Evolutionary conservation across 805 yeast species (phyloP), one percentile per base, ranked within the genome.

Genomic region (Henningerozyma blattae): DNA sequence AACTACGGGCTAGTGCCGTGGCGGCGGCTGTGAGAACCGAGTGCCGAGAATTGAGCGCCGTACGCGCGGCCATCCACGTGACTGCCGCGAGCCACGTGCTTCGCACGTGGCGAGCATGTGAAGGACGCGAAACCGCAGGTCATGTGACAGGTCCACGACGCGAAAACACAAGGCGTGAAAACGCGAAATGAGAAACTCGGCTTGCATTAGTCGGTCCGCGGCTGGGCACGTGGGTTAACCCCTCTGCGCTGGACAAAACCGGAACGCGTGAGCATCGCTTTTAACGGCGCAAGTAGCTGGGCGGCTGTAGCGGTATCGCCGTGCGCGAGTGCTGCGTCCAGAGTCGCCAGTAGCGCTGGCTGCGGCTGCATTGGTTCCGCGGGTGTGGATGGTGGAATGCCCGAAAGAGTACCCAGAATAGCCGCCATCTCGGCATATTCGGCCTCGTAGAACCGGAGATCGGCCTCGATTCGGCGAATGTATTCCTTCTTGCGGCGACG

Each of bases 401-500:
- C 52, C 19, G 47, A 40, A 8, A 48, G 31, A 15, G 37, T 38
- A 28, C 44, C 50, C 30, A 34, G 5, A 8, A 24, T 41, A 22
- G 15, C 42, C 32, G 19, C 40, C 34, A 18, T 75, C 67, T 72
- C 72, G 16, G 78, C 71, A 56, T 82, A 85, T 40, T 86, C 87
- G 9, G 66, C 56, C 14, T 81, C 67, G 52, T 76, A 84, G 46
- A 71, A 76, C 29, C 74, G 68, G 34, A 85, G 66, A 52, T 86
- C 93, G 31, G 68, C 73, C 53, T 86, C 93, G 72, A 91, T 78
- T 45, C 78, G 80, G 37, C 72, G 76, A 22, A 86, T 71, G 65
- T 80, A 78, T 52, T 83, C 85, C 62, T 91, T 91, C 65, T 91
- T 91, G 37, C 96, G 72, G 58, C 83, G 94, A 39, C 98, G 72